phyloP scores from a whole-genome alignment of 2,329 filamentous ascomycete genomes.

The Aspergillus luchuensis region DNA sequence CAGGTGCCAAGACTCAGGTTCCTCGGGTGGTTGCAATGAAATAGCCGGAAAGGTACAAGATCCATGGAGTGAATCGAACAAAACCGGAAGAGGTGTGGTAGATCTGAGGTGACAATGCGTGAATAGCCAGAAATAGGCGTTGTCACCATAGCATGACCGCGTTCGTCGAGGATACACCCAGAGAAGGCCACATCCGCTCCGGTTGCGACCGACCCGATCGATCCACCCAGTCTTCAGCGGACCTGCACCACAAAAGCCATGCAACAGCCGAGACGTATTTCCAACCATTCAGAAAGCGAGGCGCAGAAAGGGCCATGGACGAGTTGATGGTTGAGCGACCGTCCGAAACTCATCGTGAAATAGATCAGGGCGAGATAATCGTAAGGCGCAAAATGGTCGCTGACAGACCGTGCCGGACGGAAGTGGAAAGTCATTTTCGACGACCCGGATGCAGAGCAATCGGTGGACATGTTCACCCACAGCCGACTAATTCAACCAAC shows the following conservation, averaged over 20 bases:
- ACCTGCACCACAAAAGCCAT: conserved; percentile 6
- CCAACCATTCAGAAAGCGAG: neutral
- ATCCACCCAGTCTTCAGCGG: neutral
- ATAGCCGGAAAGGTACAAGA: conserved; percentile 2
- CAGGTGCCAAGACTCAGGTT: conserved; percentile 5
- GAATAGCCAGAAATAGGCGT: neutral
- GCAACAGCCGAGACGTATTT: conserved; percentile 12
- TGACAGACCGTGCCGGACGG: neutral
- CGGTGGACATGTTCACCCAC: neutral
- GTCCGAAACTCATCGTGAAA: conserved; percentile 1
- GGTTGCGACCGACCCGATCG: conserved; percentile 24
- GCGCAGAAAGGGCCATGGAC: neutral
- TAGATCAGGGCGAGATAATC: conserved; percentile 13
- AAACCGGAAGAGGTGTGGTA: neutral
- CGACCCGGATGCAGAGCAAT: neutral
- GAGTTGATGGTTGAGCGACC: neutral
- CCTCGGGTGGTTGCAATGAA: neutral
- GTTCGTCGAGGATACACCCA: conserved; percentile 20
- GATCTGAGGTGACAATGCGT: neutral
- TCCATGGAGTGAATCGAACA: neutral
- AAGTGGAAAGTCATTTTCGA: neutral
- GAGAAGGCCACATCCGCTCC: conserved; percentile 9
- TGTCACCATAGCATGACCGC: conserved; percentile 15
- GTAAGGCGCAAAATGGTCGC: conserved; percentile 10
- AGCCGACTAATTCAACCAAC: neutral